Evolutionary conservation across 2,329 filamentous ascomycete species (phyloP), one percentile per base, ranked within the genome.

Genomic region (Tolypocladium inflatum): DNA sequence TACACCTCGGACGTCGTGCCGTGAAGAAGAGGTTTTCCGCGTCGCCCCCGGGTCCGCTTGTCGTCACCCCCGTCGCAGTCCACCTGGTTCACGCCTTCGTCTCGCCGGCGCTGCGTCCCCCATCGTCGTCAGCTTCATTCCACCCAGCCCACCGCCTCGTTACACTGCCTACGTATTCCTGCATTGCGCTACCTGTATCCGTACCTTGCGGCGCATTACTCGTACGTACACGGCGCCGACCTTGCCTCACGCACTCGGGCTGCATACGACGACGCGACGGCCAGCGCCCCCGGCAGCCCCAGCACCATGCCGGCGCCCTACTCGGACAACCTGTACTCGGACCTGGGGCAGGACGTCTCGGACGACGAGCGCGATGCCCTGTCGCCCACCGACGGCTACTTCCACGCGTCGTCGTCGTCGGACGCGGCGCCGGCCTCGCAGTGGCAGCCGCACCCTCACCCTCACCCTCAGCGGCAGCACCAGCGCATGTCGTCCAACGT

Each of bases 311-410:
- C 76, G 56, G 66, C 68, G 37, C 75, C 75, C n/a, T 77, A 78
- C 67, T 75, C 77, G 33, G 77, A 80, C 66, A 73, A 78, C 61
- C 67, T 79, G 60, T 78, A 78, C 70, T 76, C 75, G 59, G 71
- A 68, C 45, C 55, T 55, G 55, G 58, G 56, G 23, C 55, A 59
- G 35, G 62, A 67, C 56, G 73, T 75, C 67, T 74, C 74, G 54
- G 69, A 68, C 58, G 67, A 73, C 43, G 64, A 73, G 23, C 61
- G 59, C 56, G 69, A 73, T 57, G 69, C 70, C 45, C 68, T 80
- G 58, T 81, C 78, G 37, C 79, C 79, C 43, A 75, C 77, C n/a
- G 77, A 82, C 60, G 79, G 78, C 41, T 80, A 80, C 73, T 81
- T 81, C 65, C 71, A 73, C 63, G 70, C 71, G 66, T 74, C 74